Base-by-base conservation (phyloP, 169 alveolate genomes). In the Condylostoma magnum region DNA sequence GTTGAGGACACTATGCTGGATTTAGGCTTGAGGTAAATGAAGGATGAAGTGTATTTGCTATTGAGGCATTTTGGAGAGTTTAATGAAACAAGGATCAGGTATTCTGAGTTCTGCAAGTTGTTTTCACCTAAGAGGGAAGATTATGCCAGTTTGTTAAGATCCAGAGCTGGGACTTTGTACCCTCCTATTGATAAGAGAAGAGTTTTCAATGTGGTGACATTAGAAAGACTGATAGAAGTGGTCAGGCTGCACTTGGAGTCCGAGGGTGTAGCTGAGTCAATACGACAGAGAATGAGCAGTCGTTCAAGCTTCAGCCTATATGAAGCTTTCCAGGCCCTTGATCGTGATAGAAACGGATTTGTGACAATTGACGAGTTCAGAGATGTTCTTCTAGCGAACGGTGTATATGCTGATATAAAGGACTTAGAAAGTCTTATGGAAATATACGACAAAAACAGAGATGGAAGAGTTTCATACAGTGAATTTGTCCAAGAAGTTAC, bases 381-480 rank as follows among this genome's bases (percentile, higher is more conserved):
- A n/a, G n/a, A 10, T 5, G 3, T 44, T 4, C 41, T 63, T 20
- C 30, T 27, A 38, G 58, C 38, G 12, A 12, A 63, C 31, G 73
- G 73, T 0, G 44, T 63, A 27, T 63, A 22, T 44, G 58, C 60
- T 6, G 44, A 38, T 15, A 28, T 18, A 30, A 63, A 44, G 44
- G 73, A 63, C 18, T 41, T 63, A 4, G 57, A 41, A n/a, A 44
- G 60, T 37, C 6, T 63, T 3, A 63, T 83, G 57, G 69, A 66
- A 38, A 80, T 83, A 75, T 85, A 69, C 66, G 89, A 85, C 46
- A 85, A 77, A 57, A 57, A 80, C 55, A 79, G 79, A 54, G 85
- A 79, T 58, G 85, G 89, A 18, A 71, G 78, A 37, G 77, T 87
- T 36, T 58, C 85, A 25, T 87, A 78, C 58, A 53, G 79, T 6